Conservation (phyloP, 441 rosid genomes). For the Rhodomyrtus psidioides region DNA sequence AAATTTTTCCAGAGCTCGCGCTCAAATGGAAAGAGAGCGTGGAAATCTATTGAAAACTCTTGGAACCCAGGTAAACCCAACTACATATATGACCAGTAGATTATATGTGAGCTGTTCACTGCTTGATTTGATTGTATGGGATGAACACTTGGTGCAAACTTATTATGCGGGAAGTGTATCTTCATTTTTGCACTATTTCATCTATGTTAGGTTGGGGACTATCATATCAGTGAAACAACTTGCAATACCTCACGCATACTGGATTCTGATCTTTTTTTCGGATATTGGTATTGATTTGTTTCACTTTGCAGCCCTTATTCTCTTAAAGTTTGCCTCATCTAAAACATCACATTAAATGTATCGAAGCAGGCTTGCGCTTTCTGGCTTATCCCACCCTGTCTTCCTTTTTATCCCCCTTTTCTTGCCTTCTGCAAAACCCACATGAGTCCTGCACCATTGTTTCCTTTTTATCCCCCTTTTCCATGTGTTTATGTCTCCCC, state of each 20-base stretch:
- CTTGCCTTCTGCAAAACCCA: neutral
- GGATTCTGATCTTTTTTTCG: neutral
- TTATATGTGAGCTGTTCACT: neutral
- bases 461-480: too few relatives aligned
- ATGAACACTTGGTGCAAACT: neutral
- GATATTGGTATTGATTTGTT: neutral
- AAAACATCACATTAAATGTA: neutral
- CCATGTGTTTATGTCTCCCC: neutral
- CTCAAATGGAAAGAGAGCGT: neutral
- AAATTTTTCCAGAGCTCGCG: neutral
- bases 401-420: neutral
- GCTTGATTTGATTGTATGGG: neutral
- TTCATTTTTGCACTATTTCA: neutral
- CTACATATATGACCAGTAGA: neutral
- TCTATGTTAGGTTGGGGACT: neutral
- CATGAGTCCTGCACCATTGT: neutral
- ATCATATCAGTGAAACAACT: neutral
- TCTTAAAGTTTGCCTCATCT: neutral
- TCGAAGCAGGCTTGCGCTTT: neutral
- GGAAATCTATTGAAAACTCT: conserved; percentile 1
- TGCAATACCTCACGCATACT: neutral
- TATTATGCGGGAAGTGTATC: neutral
- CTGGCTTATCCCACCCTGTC: neutral
- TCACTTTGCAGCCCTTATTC: neutral
- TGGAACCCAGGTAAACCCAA: neutral